Percentiles rank a stretch among this genome's conserved stretches.
phyloP scores from a whole-genome alignment of 2,329 filamentous ascomycete species.

The Lecanicillium sp. region DNA sequence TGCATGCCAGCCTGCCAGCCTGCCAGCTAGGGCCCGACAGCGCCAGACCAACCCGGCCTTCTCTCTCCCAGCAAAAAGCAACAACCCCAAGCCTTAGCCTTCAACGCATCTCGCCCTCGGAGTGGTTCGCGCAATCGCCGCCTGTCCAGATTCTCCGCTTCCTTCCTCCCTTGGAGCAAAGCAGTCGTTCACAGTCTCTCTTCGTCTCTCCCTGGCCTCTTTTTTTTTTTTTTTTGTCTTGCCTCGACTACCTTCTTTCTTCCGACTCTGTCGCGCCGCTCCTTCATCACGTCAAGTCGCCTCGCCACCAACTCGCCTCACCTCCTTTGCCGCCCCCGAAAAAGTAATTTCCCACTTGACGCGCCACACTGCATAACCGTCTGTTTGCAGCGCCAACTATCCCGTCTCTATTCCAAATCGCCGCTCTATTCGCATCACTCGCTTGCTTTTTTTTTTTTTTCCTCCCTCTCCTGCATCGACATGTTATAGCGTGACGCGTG shows the following conservation, averaged over 20 bases:
- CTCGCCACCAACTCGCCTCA: no score
- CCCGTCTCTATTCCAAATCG: no score
- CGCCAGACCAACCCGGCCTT: not conserved
- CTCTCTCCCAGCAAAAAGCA: not conserved
- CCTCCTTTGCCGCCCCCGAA: not conserved
- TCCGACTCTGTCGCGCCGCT: not conserved
- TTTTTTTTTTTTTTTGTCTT: not conserved
- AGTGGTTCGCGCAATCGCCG: not conserved
- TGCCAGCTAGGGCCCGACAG: no score
- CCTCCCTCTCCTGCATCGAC: not conserved
- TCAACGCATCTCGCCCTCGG: slow-evolving; percentile 5
- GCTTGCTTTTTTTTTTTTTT: not conserved
- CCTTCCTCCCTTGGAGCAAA: not conserved
- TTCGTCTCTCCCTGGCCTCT: no score
- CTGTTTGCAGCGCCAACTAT: not conserved
- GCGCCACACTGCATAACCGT: not conserved
- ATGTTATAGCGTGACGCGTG: not conserved
- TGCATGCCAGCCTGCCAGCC: no score
- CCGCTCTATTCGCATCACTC: not conserved
- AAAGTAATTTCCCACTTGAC: not conserved
- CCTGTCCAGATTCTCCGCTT: not conserved
- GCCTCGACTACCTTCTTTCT: not conserved
- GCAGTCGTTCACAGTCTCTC: not conserved
- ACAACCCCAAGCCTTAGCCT: slow-evolving; percentile 6
- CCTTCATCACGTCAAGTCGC: not conserved